phyloP scores from a whole-genome alignment of 2,329 filamentous ascomycete genomes.

The Colletotrichum eleusines region DNA sequence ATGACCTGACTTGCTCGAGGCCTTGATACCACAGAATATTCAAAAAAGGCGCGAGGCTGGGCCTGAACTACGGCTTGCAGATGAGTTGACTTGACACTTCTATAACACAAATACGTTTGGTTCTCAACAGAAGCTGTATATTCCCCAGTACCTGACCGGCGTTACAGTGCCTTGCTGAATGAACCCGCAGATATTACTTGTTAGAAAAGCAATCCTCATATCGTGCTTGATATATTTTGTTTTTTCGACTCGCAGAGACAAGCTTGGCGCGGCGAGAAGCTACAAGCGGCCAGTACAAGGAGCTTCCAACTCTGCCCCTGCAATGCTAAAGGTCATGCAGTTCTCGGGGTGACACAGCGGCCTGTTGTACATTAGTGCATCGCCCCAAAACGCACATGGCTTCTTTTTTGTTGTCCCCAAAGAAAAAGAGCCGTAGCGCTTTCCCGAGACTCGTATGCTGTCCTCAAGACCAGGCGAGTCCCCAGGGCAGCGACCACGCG shows the following conservation, averaged over 20 bases:
- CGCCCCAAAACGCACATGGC: neutral
- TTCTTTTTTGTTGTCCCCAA: too few relatives aligned
- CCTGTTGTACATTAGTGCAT: neutral
- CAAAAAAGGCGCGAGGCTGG: neutral
- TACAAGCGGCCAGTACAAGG: neutral
- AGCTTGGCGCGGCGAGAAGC: neutral
- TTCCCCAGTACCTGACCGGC: neutral
- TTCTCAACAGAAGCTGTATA: neutral
- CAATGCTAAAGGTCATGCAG: neutral
- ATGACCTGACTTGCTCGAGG: neutral
- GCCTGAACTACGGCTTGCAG: neutral
- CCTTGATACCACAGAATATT: neutral
- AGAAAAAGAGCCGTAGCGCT: too few relatives aligned
- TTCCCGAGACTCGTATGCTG: neutral
- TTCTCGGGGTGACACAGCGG: neutral
- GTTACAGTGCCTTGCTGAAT: too few relatives aligned
- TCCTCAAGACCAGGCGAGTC: constrained; percentile 22
- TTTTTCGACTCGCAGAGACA: neutral
- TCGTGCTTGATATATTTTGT: too few relatives aligned
- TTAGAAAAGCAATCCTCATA: neutral
- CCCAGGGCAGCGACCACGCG: constrained; percentile 27
- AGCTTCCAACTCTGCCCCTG: neutral
- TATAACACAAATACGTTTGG: neutral
- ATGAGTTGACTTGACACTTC: neutral
- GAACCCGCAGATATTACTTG: neutral